Evolutionary conservation across 768 basidiomycete genomes (phyloP).

Genomic region (Mycena crocata): DNA sequence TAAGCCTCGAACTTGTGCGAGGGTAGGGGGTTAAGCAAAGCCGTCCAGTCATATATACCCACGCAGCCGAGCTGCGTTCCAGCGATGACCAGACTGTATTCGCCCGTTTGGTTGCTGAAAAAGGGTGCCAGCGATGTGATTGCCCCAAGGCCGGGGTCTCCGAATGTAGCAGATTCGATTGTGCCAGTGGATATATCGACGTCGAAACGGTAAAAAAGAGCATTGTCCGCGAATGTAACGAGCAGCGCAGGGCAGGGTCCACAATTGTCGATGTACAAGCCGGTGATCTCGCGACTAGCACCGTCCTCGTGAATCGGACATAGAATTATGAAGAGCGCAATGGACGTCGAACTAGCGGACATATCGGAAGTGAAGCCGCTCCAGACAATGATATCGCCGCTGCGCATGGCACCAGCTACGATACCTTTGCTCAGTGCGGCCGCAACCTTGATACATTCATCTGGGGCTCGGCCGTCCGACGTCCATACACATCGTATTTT

Average conservation of each 20-base stretch:
- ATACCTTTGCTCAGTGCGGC: constrained; percentile 55
- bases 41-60: constrained; percentile 67
- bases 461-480: constrained; percentile 56
- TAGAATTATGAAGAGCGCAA: constrained; percentile 48
- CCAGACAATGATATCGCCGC: constrained; percentile 72
- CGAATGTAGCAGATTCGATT: constrained; percentile 57
- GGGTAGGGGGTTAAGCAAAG: constrained; percentile 7
- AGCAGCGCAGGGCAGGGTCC: constrained; percentile 53
- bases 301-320: constrained; percentile 45
- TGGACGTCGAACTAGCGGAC: constrained; percentile 34
- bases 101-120: constrained; percentile 51
- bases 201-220: constrained; percentile 63
- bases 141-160: constrained; percentile 61
- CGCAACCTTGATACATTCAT: constrained; percentile 64
- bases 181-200: constrained; percentile 46
- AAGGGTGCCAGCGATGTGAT: constrained; percentile 64
- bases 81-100: constrained; percentile 64
- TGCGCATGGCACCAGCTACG: constrained; percentile 63
- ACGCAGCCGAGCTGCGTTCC: constrained; percentile 78
- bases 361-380: constrained; percentile 51
- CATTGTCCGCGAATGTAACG: constrained; percentile 60
- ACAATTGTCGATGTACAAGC: constrained; percentile 44
- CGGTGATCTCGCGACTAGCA: constrained; percentile 26
- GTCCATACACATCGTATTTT: constrained; percentile 72
- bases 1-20: constrained; percentile 69